Conservation (phyloP, 345 rosid genomes). For the Linum usitatissimum region DNA sequence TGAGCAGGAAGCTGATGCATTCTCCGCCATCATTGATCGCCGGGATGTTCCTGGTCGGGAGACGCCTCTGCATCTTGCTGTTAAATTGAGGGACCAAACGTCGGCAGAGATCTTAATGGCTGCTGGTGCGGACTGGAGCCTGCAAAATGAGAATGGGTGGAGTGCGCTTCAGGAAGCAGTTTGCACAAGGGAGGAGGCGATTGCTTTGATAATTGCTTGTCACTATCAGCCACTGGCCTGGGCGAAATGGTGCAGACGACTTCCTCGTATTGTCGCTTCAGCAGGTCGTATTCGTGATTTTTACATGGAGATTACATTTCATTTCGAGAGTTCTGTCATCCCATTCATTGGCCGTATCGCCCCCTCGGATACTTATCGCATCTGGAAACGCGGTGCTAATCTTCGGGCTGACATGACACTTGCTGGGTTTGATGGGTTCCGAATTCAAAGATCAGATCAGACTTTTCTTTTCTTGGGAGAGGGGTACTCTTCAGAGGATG, state of each 20-base stretch:
- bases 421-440: conserved; percentile 96
- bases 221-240: conserved; percentile 98
- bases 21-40: conserved; percentile 58
- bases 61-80: conserved; percentile 96
- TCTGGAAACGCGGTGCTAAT: conserved; percentile 97
- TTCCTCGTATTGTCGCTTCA: conserved; percentile 80
- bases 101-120: conserved; percentile 87
- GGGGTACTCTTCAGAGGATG: conserved; percentile 68
- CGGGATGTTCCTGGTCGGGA: conserved; percentile 94
- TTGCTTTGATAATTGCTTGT: conserved; percentile 80
- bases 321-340: conserved; percentile 95
- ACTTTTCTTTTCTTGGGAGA: conserved; percentile 87
- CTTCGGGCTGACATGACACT: conserved; percentile 99
- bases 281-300: conserved; percentile 80
- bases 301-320: conserved; percentile 96
- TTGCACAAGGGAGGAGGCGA: conserved; percentile 88
- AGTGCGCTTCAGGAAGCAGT: conserved; percentile 98
- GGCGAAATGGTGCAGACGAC: conserved; percentile 98
- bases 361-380: conserved; percentile 95
- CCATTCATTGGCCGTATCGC: conserved; percentile 96
- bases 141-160: conserved; percentile 99
- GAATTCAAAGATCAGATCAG: conserved; percentile 87
- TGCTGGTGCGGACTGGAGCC: conserved; percentile 96
- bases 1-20: conserved; percentile 67
- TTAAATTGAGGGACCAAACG: conserved; percentile 60